phyloP scores from a whole-genome alignment of 2,329 filamentous ascomycete genomes.

The Pseudogymnoascus sp. region DNA sequence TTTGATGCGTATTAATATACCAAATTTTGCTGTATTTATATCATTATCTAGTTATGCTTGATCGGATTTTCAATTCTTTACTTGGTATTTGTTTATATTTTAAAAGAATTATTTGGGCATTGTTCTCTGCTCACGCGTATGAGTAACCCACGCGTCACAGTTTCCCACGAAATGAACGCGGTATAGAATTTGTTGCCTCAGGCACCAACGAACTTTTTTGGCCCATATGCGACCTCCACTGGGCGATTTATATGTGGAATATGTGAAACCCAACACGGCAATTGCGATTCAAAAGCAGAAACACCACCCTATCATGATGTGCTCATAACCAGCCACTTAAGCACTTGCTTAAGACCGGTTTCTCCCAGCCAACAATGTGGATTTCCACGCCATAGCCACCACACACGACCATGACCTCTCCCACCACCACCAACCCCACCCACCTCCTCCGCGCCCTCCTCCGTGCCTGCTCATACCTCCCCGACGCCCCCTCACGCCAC shows the following conservation, averaged over 20 bases:
- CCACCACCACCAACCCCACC: neutral
- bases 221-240: neutral
- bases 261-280: constrained; percentile 4
- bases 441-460: constrained; percentile 52
- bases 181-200: neutral
- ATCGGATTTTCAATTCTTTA: neutral
- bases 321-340: constrained; percentile 2
- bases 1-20: neutral
- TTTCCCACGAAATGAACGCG: neutral
- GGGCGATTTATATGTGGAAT: neutral
- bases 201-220: neutral
- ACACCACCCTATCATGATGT: neutral
- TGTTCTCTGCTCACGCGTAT: neutral
- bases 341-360: constrained; percentile 1
- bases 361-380: neutral
- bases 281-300: constrained; percentile 1
- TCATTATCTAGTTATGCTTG: neutral
- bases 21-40: neutral
- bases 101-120: neutral
- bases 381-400: neutral
- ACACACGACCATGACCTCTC: neutral
- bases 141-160: neutral
- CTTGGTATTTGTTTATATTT: neutral
- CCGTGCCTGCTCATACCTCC: constrained; percentile 53
- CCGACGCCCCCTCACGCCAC: constrained; percentile 38